phyloP scores from a whole-genome alignment of 176 grass and related monocot species.

The maize (Zea mays) region Zm-B73-REFERENCE-NAM-5.0 NC_050097.1:194469001-194469500 shows the following conservation, averaged over 20 bases:
- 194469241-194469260: not conserved
- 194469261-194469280: not conserved
- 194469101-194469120: too few species aligned
- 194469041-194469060: too few species aligned
- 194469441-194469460: conserved; percentile 45
- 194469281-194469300: too few species aligned
- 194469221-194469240: not conserved
- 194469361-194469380: conserved; percentile 55
- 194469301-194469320: not conserved
- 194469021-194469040: too few species aligned
- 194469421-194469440: conserved; percentile 40
- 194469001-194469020: too few species aligned
- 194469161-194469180: not conserved
- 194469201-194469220: not conserved
- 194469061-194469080: too few species aligned
- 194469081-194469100: too few species aligned
- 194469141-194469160: not conserved
- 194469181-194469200: not conserved
- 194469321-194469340: not conserved
- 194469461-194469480: conserved; percentile 16
- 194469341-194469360: not conserved
- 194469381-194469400: conserved; percentile 64
- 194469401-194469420: conserved; percentile 63
- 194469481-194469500: conserved; percentile 15
- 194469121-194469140: not conserved